phyloP scores from a whole-genome alignment of 1,284 basidiomycete species.

The Somion occarium region DNA sequence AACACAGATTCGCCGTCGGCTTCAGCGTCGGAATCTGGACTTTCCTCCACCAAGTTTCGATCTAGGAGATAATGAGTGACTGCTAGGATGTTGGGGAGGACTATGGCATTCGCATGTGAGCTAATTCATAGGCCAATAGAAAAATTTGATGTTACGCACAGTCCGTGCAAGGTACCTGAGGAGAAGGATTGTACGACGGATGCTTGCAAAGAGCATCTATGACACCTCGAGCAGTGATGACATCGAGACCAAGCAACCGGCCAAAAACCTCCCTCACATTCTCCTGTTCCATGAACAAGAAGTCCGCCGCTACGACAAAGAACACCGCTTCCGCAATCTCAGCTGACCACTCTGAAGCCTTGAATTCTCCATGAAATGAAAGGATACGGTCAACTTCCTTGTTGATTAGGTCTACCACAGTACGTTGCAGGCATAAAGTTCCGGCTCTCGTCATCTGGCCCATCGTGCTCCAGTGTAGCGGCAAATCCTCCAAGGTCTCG shows the following conservation, averaged over 20 bases:
- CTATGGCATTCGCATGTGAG: not conserved
- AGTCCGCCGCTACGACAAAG: not conserved
- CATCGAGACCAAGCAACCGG: not conserved
- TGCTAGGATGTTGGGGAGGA: not conserved
- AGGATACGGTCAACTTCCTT: not conserved
- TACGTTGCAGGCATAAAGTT: not conserved
- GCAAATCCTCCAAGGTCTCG: not conserved
- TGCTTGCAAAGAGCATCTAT: not conserved
- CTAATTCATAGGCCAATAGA: not conserved
- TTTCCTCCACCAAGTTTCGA: too few relatives aligned
- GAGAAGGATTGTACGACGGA: not conserved
- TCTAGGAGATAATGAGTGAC: not conserved
- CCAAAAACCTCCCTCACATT: not conserved
- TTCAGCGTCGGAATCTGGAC: not conserved
- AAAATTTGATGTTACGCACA: not conserved
- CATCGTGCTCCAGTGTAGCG: constrained; percentile 1
- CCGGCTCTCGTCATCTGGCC: not conserved
- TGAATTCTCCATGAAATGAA: not conserved
- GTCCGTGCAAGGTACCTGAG: not conserved
- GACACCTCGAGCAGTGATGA: not conserved
- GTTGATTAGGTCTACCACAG: not conserved
- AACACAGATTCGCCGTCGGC: not conserved
- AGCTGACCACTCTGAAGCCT: not conserved
- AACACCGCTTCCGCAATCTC: not conserved
- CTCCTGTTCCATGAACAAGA: constrained; percentile 2